Conservation (phyloP, 2,329 filamentous ascomycete genomes). For the Sodiomyces alkalinus region DNA sequence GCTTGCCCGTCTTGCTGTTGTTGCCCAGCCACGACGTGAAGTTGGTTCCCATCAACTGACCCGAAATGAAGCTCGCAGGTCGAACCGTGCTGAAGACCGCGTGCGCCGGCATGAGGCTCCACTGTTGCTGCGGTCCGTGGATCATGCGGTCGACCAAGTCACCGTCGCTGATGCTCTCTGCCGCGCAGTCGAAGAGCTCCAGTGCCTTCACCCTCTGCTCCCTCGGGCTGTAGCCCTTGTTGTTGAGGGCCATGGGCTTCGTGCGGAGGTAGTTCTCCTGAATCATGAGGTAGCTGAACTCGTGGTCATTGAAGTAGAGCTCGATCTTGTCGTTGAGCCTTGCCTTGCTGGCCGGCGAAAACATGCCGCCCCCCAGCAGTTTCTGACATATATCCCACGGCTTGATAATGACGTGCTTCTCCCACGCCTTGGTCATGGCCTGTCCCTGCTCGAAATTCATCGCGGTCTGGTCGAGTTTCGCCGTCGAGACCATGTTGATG, state of each 20-base stretch:
- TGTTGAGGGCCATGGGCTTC: constrained; percentile 51
- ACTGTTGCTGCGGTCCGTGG: constrained; percentile 93
- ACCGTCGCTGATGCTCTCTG: constrained; percentile 92
- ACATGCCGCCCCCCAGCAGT: constrained; percentile 77
- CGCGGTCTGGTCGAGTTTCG: constrained; percentile 68
- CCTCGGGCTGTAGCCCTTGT: constrained; percentile 41
- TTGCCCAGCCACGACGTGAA: constrained; percentile 94
- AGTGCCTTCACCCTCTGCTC: constrained; percentile 69
- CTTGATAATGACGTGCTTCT: constrained; percentile 92
- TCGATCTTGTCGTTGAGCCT: constrained; percentile 97
- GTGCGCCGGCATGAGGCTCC: constrained; percentile 95
- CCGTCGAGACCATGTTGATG: constrained; percentile 95
- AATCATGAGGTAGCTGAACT: constrained; percentile 94
- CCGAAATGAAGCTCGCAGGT: constrained; percentile 75
- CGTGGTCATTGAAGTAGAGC: constrained; percentile 97
- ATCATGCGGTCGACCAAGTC: constrained; percentile 97
- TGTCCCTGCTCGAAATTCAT: constrained; percentile 81
- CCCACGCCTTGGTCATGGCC: constrained; percentile 93
- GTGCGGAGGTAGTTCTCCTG: constrained; percentile 94
- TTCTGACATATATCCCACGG: constrained; percentile 97
- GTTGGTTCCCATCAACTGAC: constrained; percentile 55
- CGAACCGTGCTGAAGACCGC: constrained; percentile 90
- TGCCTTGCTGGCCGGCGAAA: constrained; percentile 65
- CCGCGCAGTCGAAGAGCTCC: constrained; percentile 73
- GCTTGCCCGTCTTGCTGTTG: constrained; percentile 71